These are phyloP conservation scores for Daedaleopsis sinensis DNA, from an alignment of 768 basidiomycete species.

Conservation along the genomic window DNA sequence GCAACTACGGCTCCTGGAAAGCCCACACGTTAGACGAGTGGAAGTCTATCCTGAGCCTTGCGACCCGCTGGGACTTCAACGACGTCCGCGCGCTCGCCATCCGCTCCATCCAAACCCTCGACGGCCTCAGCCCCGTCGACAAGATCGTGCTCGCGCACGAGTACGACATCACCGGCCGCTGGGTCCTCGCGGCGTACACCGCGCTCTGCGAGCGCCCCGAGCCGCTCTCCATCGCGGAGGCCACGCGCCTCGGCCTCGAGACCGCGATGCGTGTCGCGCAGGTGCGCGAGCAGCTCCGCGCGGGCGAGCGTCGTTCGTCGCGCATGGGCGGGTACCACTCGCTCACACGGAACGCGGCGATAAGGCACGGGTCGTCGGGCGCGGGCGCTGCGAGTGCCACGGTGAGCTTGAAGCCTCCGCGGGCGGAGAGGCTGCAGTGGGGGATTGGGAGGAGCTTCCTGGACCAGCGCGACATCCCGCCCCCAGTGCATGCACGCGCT, in stretches of 20 bases:
- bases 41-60: constrained; percentile 42
- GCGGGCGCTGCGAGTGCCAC: not conserved
- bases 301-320: constrained; percentile 6
- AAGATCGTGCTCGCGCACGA: constrained; percentile 43
- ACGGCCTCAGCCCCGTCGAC: constrained; percentile 36
- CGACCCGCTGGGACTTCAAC: constrained; percentile 44
- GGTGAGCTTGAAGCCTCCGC: not conserved
- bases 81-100: constrained; percentile 42
- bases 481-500: constrained; percentile 1
- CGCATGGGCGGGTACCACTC: constrained; percentile 16
- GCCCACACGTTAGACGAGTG: constrained; percentile 44
- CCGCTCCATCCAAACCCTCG: constrained; percentile 41
- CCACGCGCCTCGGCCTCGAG: constrained; percentile 43
- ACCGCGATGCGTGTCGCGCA: constrained; percentile 40
- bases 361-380: not conserved
- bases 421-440: constrained; percentile 9
- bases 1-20: constrained; percentile 55
- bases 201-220: constrained; percentile 40
- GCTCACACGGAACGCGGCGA: constrained; percentile 10
- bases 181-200: constrained; percentile 40
- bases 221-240: constrained; percentile 42
- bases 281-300: constrained; percentile 37
- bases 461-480: constrained; percentile 6
- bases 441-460: constrained; percentile 12
- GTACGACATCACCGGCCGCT: constrained; percentile 36